These are phyloP conservation scores for Neobulgaria alba DNA, from an alignment of 2,329 filamentous ascomycete species.

Conservation along the genomic window DNA sequence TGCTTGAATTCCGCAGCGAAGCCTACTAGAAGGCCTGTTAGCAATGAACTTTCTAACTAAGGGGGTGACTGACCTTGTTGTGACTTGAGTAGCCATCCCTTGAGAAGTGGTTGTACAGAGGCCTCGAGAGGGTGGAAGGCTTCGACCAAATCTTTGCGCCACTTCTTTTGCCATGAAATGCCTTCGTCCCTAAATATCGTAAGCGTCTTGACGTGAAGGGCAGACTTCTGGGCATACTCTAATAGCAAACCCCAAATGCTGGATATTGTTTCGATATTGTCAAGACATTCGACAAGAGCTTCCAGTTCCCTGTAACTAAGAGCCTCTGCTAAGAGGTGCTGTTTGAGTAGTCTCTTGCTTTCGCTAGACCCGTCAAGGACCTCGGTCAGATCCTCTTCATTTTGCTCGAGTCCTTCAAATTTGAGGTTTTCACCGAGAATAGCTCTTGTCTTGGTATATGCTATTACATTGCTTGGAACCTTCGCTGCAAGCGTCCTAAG, in stretches of 20 bases:
- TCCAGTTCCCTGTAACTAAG: constrained; percentile 62
- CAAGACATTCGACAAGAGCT: constrained; percentile 54
- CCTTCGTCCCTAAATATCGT: no score
- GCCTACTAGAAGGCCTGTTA: constrained; percentile 24
- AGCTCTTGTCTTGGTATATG: constrained; percentile 28
- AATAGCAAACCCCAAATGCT: no score
- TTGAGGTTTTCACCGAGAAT: constrained; percentile 34
- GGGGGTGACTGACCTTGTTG: constrained; percentile 14
- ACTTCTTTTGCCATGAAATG: constrained; percentile 34
- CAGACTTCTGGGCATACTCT: no score
- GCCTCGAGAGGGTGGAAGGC: constrained; percentile 46
- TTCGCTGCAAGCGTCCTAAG: constrained; percentile 44
- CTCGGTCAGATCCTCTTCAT: constrained; percentile 24
- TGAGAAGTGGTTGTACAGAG: constrained; percentile 52
- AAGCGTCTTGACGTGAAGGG: no score
- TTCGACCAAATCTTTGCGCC: constrained; percentile 45
- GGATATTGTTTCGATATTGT: constrained; percentile 57
- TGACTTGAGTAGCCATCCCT: constrained; percentile 47
- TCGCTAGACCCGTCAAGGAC: constrained; percentile 31
- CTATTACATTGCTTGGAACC: constrained; percentile 39
- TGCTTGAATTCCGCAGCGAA: constrained; percentile 52
- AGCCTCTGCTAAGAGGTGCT: constrained; percentile 41
- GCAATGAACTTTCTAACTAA: constrained; percentile 3
- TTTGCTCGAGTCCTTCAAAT: constrained; percentile 21
- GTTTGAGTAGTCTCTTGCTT: constrained; percentile 25